Evolutionary conservation across 202 grass and related monocot species (phyloP).

Genomic region (Hordeum pubiflorum): DNA sequence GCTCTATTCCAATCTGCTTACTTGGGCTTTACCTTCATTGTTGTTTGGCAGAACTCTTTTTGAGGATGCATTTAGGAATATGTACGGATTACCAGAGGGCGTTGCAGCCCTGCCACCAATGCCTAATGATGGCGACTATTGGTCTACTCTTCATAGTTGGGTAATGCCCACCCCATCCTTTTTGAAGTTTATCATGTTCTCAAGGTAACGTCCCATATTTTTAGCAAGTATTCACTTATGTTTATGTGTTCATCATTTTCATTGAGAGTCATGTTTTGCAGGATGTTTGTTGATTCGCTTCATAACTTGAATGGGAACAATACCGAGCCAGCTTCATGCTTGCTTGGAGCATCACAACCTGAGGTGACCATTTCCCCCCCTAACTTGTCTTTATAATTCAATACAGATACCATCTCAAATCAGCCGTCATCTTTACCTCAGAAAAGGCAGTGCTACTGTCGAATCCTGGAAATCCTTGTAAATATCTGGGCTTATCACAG

Average conservation of each 20-base stretch:
- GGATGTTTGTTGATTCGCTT: conserved; percentile 96
- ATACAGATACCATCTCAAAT: conserved; percentile 17
- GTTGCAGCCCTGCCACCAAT: conserved; percentile 66
- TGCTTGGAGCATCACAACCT: conserved; percentile 73
- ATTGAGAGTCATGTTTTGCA: conserved; percentile 31
- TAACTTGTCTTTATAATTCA: conserved; percentile 1
- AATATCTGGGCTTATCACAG: conserved; percentile 99
- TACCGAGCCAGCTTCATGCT: conserved; percentile 40
- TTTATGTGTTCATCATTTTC: conserved; percentile 8
- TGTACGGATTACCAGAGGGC: conserved; percentile 70
- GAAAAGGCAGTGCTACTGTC: conserved; percentile 96
- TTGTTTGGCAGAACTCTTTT: conserved; percentile 56
- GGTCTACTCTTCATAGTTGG: conserved; percentile 96
- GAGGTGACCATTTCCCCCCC: conserved; percentile 43
- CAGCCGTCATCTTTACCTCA: conserved; percentile 30
- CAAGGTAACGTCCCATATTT: conserved; percentile 46
- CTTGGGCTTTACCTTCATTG: conserved; percentile 23
- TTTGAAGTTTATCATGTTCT: conserved; percentile 92
- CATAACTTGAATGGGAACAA: conserved; percentile 57
- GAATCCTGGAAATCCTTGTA: conserved; percentile 76
- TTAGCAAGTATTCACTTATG: background rate
- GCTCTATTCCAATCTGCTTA: conserved; percentile 7
- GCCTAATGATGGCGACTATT: conserved; percentile 59
- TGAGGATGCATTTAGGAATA: conserved; percentile 68
- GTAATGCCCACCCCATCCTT: conserved; percentile 96